Conservation (phyloP, 768 basidiomycete genomes). For the Termitomyces bulborhizus region DNA sequence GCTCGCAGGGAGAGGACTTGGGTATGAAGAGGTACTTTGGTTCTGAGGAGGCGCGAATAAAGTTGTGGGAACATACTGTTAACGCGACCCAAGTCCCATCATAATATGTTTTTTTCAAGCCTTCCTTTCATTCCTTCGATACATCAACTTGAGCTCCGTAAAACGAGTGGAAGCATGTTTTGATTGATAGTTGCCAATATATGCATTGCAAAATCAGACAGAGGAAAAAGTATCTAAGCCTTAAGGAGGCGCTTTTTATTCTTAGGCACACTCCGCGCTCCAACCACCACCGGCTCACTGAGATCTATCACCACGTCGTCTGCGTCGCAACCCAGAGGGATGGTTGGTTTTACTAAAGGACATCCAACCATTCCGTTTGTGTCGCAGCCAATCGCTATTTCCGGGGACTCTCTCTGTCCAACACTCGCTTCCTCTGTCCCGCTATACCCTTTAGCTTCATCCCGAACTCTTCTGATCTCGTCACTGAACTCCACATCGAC, state of each 20-base stretch:
- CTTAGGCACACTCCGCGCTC: too few relatives aligned
- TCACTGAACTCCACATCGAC: background rate
- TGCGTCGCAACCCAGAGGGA: too few relatives aligned
- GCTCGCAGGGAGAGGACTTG: slow-evolving; percentile 25
- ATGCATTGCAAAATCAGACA: too few relatives aligned
- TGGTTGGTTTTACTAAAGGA: too few relatives aligned
- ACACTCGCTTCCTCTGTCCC: background rate
- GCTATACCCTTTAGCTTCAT: background rate
- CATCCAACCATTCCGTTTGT: too few relatives aligned
- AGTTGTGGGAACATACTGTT: slow-evolving; percentile 30
- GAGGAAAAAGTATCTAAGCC: too few relatives aligned
- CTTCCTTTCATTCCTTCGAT: background rate
- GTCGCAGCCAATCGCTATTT: too few relatives aligned
- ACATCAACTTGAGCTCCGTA: background rate
- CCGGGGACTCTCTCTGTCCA: too few relatives aligned
- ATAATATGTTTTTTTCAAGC: background rate
- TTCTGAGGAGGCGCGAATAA: slow-evolving; percentile 29
- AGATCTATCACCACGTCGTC: too few relatives aligned
- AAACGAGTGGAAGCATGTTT: background rate
- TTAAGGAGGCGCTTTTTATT: too few relatives aligned
- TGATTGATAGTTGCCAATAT: too few relatives aligned
- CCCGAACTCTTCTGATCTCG: background rate
- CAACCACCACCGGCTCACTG: too few relatives aligned
- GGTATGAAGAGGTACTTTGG: slow-evolving; percentile 27
- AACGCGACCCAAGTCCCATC: slow-evolving; percentile 12